Conservation (phyloP, 306 rosid genomes). For the Hylodesmum podocarpum region DNA sequence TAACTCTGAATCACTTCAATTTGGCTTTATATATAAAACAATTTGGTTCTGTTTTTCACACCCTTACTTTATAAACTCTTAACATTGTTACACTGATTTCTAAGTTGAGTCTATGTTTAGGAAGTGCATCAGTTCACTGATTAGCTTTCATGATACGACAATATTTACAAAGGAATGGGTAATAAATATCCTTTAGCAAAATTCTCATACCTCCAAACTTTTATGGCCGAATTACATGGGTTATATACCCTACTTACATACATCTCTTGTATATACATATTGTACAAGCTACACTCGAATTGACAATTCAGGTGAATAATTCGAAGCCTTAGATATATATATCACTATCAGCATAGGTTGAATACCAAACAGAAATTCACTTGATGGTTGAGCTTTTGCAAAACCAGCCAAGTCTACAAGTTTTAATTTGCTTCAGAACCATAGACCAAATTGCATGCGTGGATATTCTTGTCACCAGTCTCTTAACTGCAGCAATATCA, state of each 20-base stretch:
- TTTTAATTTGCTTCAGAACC: not conserved
- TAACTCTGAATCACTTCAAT: no score
- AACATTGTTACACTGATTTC: no score
- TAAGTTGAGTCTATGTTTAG: no score
- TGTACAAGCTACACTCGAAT: constrained; percentile 15
- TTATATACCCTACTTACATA: not conserved
- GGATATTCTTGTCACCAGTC: not conserved
- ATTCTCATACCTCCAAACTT: not conserved
- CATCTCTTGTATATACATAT: not conserved
- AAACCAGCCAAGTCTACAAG: not conserved
- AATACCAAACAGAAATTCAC: not conserved
- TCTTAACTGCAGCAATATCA: not conserved
- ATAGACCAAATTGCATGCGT: not conserved
- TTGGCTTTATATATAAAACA: no score
- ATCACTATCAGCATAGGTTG: not conserved
- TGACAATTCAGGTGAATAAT: not conserved
- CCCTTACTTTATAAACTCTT: no score
- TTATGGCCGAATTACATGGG: not conserved
- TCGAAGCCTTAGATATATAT: not conserved
- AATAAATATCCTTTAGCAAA: not conserved
- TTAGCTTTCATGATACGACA: no score
- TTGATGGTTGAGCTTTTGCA: constrained; percentile 6
- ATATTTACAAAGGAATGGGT: no score
- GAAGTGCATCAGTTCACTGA: no score
- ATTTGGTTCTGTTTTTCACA: no score